A percentile compares a stretch with the other conserved stretches of the same genome.
Conservation (phyloP, 257 asterid species). For the Ballota nigra region DNA sequence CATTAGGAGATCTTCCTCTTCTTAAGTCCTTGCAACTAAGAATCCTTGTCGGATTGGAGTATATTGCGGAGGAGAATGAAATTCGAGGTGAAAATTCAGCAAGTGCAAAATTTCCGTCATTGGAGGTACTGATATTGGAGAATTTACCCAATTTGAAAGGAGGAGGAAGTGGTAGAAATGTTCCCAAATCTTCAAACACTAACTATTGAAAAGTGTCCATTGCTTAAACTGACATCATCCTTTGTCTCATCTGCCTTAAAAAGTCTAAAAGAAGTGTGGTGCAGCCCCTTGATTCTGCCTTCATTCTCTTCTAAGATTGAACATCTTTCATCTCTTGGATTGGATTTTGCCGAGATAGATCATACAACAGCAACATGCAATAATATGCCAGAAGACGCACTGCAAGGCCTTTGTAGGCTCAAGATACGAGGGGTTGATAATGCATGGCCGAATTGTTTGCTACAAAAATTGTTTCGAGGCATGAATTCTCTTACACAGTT, state of each 20-base stretch:
- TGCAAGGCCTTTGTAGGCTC: too few species aligned
- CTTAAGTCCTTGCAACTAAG: too few species aligned
- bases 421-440: neutral
- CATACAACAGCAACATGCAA: too few species aligned
- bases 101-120: neutral
- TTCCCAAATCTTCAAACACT: neutral
- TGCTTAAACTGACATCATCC: neutral
- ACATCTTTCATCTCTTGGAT: neutral
- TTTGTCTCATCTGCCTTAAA: neutral
- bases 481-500: neutral
- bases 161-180: neutral
- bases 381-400: too few species aligned
- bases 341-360: neutral
- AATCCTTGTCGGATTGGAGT: neutral
- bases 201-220: neutral
- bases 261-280: neutral
- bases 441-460: neutral
- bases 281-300: too few species aligned
- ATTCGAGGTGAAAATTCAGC: neutral
- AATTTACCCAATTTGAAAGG: neutral
- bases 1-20: conserved; percentile 1
- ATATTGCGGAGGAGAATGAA: neutral
- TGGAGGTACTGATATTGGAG: neutral
- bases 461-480: neutral
- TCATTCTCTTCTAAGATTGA: neutral